Evolutionary conservation across 1,139 yeast species (phyloP).

Genomic region (Arxiozyma heterogenica): DNA sequence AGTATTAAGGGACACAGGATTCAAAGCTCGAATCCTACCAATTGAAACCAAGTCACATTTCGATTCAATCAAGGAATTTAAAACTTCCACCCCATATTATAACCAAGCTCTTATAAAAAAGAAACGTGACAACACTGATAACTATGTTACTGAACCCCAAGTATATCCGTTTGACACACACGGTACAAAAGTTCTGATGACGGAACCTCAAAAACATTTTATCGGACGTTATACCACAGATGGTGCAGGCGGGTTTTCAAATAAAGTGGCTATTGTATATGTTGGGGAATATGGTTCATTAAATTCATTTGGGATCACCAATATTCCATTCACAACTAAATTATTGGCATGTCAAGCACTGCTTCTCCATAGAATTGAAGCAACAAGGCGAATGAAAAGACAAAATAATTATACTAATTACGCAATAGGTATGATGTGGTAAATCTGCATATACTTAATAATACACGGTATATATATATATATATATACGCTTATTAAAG

Average conservation of each 20-base stretch:
- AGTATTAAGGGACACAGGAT: background rate
- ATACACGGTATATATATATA: too few species aligned
- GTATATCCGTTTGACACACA: background rate
- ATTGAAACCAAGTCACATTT: background rate
- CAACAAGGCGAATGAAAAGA: background rate
- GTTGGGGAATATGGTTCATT: constrained; percentile 9
- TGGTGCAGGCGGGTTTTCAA: constrained; percentile 1
- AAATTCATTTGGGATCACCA: constrained; percentile 10
- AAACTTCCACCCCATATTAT: background rate
- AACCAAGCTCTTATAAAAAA: background rate
- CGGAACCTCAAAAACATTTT: background rate
- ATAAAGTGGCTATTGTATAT: constrained; percentile 9
- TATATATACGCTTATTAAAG: too few species aligned
- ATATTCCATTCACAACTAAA: constrained; percentile 12
- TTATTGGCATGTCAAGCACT: constrained; percentile 13
- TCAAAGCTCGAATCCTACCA: background rate
- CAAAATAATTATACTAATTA: background rate
- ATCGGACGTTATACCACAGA: background rate
- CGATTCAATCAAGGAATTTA: background rate
- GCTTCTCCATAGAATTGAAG: constrained; percentile 8
- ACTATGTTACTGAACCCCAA: background rate
- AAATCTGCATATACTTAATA: too few species aligned
- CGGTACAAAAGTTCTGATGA: background rate
- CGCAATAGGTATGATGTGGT: background rate
- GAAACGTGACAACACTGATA: background rate